These are phyloP conservation scores for Pleodorina starrii DNA, from an alignment of 139 green algal species.

Conservation along the genomic window DNA sequence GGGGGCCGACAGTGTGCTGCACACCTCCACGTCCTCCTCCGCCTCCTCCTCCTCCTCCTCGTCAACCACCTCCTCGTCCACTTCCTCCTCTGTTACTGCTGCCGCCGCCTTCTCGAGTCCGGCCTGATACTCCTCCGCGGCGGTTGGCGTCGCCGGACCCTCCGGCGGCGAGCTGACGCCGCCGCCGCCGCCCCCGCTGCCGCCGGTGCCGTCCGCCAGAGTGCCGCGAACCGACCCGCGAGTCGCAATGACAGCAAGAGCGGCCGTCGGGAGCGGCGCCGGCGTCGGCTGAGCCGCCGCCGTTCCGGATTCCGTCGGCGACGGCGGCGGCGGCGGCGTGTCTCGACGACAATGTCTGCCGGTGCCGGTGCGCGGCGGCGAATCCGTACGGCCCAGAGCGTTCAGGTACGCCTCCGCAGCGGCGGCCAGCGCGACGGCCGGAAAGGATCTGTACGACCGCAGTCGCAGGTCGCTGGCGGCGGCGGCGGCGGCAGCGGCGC, in stretches of 20 bases:
- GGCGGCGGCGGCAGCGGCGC: neutral
- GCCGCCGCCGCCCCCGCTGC: neutral
- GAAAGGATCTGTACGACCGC: constrained; percentile 2
- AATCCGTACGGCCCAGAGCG: neutral
- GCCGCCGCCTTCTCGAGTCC: too few relatives aligned
- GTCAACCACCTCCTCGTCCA: too few relatives aligned
- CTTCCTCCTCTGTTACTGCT: too few relatives aligned
- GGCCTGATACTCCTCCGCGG: neutral
- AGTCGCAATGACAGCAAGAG: neutral
- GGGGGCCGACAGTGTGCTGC: too few relatives aligned
- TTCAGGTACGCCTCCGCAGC: constrained; percentile 15
- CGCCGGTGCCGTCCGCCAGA: neutral
- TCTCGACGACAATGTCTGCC: too few relatives aligned
- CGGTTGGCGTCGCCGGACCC: constrained; percentile 6
- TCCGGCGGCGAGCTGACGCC: neutral
- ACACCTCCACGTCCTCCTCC: too few relatives aligned
- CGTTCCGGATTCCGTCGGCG: neutral
- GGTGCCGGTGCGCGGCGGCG: neutral
- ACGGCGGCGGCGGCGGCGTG: neutral
- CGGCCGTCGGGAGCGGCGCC: neutral
- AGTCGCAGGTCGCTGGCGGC: neutral
- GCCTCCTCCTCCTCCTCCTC: too few relatives aligned
- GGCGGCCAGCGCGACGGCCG: constrained; percentile 1
- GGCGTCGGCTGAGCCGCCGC: neutral
- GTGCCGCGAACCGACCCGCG: neutral